Evolutionary conservation across 208 protist species (phyloP).

Genomic region (Angomonas deanei): DNA sequence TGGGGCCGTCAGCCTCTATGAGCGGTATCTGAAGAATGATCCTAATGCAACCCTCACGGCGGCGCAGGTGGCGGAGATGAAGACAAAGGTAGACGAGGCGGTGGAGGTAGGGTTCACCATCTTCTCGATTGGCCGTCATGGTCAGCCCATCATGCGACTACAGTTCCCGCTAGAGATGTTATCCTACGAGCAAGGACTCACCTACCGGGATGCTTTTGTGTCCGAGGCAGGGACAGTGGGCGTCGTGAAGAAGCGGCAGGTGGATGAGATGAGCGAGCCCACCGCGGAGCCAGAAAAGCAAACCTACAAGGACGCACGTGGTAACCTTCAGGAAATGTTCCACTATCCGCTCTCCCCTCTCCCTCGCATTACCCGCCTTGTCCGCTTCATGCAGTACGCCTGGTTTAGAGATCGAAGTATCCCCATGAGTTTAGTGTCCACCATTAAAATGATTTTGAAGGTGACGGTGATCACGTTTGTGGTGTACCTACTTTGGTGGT

Average conservation of each 20-base stretch:
- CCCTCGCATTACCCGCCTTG: not conserved
- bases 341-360: not conserved
- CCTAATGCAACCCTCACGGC: not conserved
- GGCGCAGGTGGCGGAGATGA: not conserved
- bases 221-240: not conserved
- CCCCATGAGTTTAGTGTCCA: not conserved
- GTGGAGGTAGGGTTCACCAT: constrained; percentile 64
- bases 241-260: not conserved
- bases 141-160: constrained; percentile 30
- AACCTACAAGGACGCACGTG: not conserved
- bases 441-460: constrained; percentile 2
- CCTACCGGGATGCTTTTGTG: constrained; percentile 24
- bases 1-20: not conserved
- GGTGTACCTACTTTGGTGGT: not conserved
- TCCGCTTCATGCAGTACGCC: not conserved
- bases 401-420: not conserved
- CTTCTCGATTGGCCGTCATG: constrained; percentile 36
- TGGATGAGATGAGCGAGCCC: not conserved
- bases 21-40: not conserved
- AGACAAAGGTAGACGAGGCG: constrained; percentile 21
- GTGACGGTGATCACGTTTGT: not conserved
- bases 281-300: not conserved
- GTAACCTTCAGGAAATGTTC: not conserved
- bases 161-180: constrained; percentile 56
- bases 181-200: constrained; percentile 26